A percentile compares a stretch with the other conserved stretches of the same genome.
Evolutionary conservation across 2,329 filamentous ascomycete species (phyloP).

Genomic region (Byssochlamys sp.): DNA sequence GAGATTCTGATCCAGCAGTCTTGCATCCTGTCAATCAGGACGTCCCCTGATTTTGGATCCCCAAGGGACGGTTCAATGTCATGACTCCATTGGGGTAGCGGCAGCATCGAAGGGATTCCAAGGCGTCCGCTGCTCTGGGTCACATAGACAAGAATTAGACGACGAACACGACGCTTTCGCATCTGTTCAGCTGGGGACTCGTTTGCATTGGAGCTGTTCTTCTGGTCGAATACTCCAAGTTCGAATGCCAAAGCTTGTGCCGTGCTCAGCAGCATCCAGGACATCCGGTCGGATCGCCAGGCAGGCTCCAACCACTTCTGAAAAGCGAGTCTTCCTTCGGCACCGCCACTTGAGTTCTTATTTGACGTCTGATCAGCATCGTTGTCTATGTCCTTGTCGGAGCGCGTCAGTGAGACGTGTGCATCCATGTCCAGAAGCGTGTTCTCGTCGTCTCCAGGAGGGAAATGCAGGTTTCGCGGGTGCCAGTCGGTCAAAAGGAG

Average conservation of each 20-base stretch:
- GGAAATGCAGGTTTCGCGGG: constrained; percentile 86
- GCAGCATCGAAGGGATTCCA: constrained; percentile 88
- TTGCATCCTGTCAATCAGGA: constrained; percentile 48
- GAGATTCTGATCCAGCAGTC: constrained; percentile 93
- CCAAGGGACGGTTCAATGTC: constrained; percentile 26
- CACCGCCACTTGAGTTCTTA: constrained; percentile 47
- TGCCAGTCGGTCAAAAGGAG: constrained; percentile 97
- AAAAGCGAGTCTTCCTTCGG: constrained; percentile 68
- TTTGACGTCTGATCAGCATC: constrained; percentile 32
- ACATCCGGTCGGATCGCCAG: constrained; percentile 90
- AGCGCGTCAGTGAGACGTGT: constrained; percentile 55
- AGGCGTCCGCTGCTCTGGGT: constrained; percentile 88
- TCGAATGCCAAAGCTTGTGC: constrained; percentile 85
- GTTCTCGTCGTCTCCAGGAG: constrained; percentile 58
- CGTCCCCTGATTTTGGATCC: constrained; percentile 21
- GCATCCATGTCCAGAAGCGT: constrained; percentile 61
- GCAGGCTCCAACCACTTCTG: constrained; percentile 95
- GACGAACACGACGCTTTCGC: constrained; percentile 71
- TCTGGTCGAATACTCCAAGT: constrained; percentile 87
- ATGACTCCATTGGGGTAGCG: constrained; percentile 39
- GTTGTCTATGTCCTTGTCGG: constrained; percentile 35
- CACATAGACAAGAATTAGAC: constrained; percentile 79
- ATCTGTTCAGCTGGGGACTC: constrained; percentile 53
- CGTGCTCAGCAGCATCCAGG: constrained; percentile 92
- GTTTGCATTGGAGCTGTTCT: constrained; percentile 58